A percentile compares a stretch with the other conserved stretches of the same genome.
phyloP scores from a whole-genome alignment of 768 basidiomycete species.

The Leccinum variicolor region DNA sequence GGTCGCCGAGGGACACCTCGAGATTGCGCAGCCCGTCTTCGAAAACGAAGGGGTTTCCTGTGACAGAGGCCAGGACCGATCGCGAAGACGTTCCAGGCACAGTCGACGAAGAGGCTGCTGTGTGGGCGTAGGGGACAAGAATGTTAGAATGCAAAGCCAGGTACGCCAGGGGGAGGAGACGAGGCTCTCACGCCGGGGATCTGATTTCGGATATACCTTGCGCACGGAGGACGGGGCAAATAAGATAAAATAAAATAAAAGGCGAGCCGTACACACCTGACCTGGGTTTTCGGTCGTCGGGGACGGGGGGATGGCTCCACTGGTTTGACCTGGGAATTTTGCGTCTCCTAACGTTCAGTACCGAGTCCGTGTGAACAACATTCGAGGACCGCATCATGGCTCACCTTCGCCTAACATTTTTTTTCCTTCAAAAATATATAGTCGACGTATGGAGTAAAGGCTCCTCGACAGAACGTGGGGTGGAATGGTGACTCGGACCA shows the following conservation, averaged over 20 bases:
- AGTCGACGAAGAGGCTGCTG: slow-evolving; percentile 22
- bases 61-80: slow-evolving; percentile 22
- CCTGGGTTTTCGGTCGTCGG: slow-evolving; percentile 44
- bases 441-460: neutral
- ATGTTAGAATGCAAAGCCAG: neutral
- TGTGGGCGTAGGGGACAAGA: neutral
- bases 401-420: slow-evolving; percentile 28
- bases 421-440: neutral
- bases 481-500: neutral
- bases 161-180: neutral
- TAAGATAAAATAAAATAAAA: neutral
- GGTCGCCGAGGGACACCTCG: slow-evolving; percentile 39
- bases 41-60: slow-evolving; percentile 49
- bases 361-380: neutral
- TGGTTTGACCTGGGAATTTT: slow-evolving; percentile 30
- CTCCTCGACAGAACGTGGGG: neutral
- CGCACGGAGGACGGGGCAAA: neutral
- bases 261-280: slow-evolving; percentile 27
- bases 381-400: neutral
- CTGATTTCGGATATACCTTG: slow-evolving; percentile 48
- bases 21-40: slow-evolving; percentile 40
- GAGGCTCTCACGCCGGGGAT: slow-evolving; percentile 35
- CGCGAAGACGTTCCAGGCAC: slow-evolving; percentile 21
- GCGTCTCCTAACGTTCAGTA: neutral
- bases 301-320: slow-evolving; percentile 3